phyloP scores from a whole-genome alignment of 371 early-diverging fungal genomes.

The Mortierella sp. region DNA sequence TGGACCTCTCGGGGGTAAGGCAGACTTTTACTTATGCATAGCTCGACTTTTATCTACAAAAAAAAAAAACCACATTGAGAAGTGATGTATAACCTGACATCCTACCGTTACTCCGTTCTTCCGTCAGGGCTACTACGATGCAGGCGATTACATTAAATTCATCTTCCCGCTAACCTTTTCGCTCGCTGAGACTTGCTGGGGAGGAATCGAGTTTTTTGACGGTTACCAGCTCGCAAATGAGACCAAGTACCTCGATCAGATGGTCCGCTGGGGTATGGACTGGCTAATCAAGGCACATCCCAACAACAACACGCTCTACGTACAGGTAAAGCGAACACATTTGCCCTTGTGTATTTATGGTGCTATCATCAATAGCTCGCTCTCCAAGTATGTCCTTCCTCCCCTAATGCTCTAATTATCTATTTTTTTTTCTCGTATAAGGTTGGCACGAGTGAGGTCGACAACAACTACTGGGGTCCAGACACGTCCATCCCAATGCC shows the following conservation, averaged over 20 bases:
- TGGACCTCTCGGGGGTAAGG: constrained; percentile 62
- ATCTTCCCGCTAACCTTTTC: constrained; percentile 68
- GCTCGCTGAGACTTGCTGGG: constrained; percentile 66
- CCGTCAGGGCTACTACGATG: constrained; percentile 36
- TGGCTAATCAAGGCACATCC: constrained; percentile 74
- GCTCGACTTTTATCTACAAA: no score
- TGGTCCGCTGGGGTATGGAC: constrained; percentile 74
- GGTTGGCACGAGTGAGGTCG: constrained; percentile 41
- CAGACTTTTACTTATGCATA: neutral
- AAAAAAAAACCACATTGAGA: no score
- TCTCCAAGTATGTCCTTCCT: neutral
- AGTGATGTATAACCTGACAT: no score
- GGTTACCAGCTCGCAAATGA: constrained; percentile 68
- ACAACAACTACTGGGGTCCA: constrained; percentile 59
- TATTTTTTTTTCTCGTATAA: no score
- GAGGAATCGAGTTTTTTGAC: constrained; percentile 66
- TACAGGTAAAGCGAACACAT: constrained; percentile 31
- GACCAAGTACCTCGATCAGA: constrained; percentile 58
- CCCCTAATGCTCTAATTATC: neutral
- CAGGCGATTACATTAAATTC: constrained; percentile 73
- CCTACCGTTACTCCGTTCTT: neutral
- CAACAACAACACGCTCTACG: constrained; percentile 57
- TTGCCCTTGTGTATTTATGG: neutral
- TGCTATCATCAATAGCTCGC: neutral
- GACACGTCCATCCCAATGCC: constrained; percentile 64